Percentiles rank a stretch among this genome's conserved stretches.
phyloP scores from a whole-genome alignment of 768 basidiomycete genomes.

The Coprinopsis sp. region DNA sequence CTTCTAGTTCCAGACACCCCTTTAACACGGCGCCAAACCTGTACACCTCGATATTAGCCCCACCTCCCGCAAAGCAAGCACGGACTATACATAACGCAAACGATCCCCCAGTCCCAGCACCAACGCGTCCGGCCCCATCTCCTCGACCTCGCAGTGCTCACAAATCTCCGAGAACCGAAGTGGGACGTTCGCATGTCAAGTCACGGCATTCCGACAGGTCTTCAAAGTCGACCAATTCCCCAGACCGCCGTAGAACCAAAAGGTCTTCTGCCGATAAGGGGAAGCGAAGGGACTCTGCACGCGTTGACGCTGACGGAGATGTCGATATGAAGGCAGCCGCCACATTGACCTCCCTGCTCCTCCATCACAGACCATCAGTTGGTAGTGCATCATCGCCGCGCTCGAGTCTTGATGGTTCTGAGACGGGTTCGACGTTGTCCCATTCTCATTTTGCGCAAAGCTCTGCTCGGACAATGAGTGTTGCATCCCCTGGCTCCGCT shows the following conservation, averaged over 20 bases:
- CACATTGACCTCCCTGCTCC: constrained; percentile 67
- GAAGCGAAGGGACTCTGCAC: constrained; percentile 38
- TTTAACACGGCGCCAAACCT: constrained; percentile 51
- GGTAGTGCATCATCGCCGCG: constrained; percentile 64
- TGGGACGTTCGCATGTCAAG: constrained; percentile 44
- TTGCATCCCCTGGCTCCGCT: constrained; percentile 35
- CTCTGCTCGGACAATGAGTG: constrained; percentile 50
- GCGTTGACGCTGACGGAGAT: constrained; percentile 47
- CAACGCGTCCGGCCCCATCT: constrained; percentile 41
- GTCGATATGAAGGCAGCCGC: constrained; percentile 82
- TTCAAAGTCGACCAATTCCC: constrained; percentile 27
- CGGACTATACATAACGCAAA: constrained; percentile 73
- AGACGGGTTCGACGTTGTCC: constrained; percentile 57
- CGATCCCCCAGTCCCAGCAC: constrained; percentile 62
- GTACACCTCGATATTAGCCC: constrained; percentile 71
- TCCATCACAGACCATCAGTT: constrained; percentile 57
- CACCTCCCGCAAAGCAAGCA: constrained; percentile 70
- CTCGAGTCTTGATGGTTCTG: constrained; percentile 68
- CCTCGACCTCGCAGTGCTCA: constrained; percentile 38
- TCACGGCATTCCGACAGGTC: constrained; percentile 30
- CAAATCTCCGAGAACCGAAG: constrained; percentile 39
- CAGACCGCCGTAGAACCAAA: constrained; percentile 41
- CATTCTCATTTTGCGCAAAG: constrained; percentile 65
- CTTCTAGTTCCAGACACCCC: constrained; percentile 27
- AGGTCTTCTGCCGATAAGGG: constrained; percentile 39